Conservation (phyloP, 2,329 filamentous ascomycete genomes). For the Elsinoe perseae region DNA sequence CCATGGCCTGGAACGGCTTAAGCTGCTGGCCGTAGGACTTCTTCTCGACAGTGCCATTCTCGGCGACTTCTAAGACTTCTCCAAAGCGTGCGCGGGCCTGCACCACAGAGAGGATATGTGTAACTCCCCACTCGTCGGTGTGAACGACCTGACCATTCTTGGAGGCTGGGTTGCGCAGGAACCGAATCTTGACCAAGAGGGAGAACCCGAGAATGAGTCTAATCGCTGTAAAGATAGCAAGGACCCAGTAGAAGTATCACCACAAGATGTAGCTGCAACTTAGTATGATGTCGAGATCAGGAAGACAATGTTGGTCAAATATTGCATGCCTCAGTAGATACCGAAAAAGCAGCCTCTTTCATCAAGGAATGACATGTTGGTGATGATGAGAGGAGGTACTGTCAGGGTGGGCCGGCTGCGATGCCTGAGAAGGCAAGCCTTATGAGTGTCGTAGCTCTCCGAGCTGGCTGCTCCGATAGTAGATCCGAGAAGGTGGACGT, state of each 20-base stretch:
- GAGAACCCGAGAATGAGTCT: constrained; percentile 35
- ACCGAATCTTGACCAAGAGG: constrained; percentile 37
- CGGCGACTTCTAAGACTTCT: constrained; percentile 14
- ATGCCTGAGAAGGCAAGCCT: constrained; percentile 30
- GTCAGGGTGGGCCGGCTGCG: constrained; percentile 35
- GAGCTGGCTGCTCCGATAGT: constrained; percentile 32
- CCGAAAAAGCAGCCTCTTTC: constrained; percentile 33
- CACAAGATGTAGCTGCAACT: constrained; percentile 31
- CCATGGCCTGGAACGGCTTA: constrained; percentile 17
- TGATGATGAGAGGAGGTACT: constrained; percentile 34
- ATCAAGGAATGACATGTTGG: constrained; percentile 37
- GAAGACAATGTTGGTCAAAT: constrained; percentile 29
- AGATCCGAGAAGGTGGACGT: constrained; percentile 26
- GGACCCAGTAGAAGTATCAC: constrained; percentile 39
- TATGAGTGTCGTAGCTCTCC: constrained; percentile 31
- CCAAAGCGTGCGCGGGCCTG: constrained; percentile 24
- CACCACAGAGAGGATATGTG: constrained; percentile 28
- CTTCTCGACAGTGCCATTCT: neutral
- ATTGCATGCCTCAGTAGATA: constrained; percentile 36
- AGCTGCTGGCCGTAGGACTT: constrained; percentile 19
- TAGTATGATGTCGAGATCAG: constrained; percentile 33
- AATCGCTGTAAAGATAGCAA: constrained; percentile 30
- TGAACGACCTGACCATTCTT: constrained; percentile 31
- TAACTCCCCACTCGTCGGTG: constrained; percentile 36
- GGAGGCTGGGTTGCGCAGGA: constrained; percentile 28